Evolutionary conservation across 2,329 filamentous ascomycete genomes (phyloP), one percentile per base, ranked within the genome.

Genomic region (Rhynchosporium secalis): DNA sequence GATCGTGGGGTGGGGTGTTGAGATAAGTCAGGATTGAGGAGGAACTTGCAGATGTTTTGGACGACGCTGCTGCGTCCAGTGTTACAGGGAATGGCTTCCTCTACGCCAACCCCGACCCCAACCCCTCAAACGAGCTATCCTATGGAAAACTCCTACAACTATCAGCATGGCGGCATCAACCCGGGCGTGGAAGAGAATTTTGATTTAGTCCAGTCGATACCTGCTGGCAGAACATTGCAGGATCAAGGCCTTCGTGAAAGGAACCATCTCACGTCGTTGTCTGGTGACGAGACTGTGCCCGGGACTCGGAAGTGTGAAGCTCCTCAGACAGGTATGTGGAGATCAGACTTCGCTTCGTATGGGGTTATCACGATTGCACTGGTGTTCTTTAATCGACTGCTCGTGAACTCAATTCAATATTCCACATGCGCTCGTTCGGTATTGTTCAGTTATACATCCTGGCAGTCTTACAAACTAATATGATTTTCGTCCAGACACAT

Each of bases 111-210:
- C 20, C 38, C 57, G 26, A 20, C 58, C 36, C 58, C 51, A 36
- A 36, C 33, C 28, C 48, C 40, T 51, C 58, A 33, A 58, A 57
- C 60, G 49, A 47, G 59, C 15, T 56, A 48, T 51, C 38, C 33
- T 7, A 68, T 70, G 67, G 67, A 70, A 15, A 68, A 71, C 52
- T 55, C 65, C 56, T 62, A 58, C 41, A 49, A 58, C 29, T 71
- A 67, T 58, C 47, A 65, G 15, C 66, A 70, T 67, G 69, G 67
- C n/a, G 61, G 65, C 6, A 58, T 67, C 43, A 59, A 66, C 49
- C 60, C 62, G 15, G 65, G 61, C 9, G n/a, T 62, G 8, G 66
- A 69, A 8, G 63, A 69, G 33, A 66, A 49, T 40, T 47, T 67
- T 10, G 40, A 45, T 43, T 36, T 68, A n/a, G 40, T 69, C 13